Conservation (phyloP, 2,329 filamentous ascomycete genomes). For the Hirsutella thompsonii region DNA sequence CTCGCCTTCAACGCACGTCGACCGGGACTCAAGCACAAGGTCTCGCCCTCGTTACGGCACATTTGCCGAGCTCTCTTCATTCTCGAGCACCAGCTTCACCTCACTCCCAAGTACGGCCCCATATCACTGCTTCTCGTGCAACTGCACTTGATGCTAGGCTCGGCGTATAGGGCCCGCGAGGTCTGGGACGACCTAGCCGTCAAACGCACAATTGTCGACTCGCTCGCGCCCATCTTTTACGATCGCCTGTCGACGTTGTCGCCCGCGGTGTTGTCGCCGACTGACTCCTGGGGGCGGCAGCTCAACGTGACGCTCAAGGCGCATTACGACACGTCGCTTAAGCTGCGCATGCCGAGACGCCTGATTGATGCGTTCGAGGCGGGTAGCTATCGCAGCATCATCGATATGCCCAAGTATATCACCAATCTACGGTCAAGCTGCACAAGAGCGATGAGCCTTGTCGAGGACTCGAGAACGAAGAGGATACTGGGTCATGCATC, state of each 20-base stretch:
- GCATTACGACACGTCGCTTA: conserved; percentile 33
- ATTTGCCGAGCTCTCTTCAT: conserved; percentile 36
- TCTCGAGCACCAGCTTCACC: conserved; percentile 34
- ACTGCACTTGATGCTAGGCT: conserved; percentile 37
- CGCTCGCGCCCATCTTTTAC: conserved; percentile 39
- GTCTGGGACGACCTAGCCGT: conserved; percentile 39
- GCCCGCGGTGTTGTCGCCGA: conserved; percentile 23
- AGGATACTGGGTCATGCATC: conserved; percentile 27
- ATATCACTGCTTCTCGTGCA: conserved; percentile 37
- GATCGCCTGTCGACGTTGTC: conserved; percentile 41
- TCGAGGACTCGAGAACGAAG: conserved; percentile 36
- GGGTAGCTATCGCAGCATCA: conserved; percentile 36
- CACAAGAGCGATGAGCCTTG: conserved; percentile 36
- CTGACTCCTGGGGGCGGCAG: conserved; percentile 18
- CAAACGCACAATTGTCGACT: conserved; percentile 45
- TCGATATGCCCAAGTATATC: conserved; percentile 32
- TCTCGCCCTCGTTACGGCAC: conserved; percentile 11
- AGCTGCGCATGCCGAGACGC: conserved; percentile 28
- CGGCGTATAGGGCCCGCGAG: conserved; percentile 29
- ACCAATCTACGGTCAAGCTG: conserved; percentile 33
- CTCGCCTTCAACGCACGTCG: conserved; percentile 11
- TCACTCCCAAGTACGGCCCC: conserved; percentile 30
- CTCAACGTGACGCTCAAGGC: conserved; percentile 28
- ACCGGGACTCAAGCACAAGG: conserved; percentile 1
- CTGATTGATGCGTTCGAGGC: conserved; percentile 34